A percentile compares a stretch with the other conserved stretches of the same genome.
Conservation (phyloP, 1,284 basidiomycete species). For the Golubevia pallescens region DNA sequence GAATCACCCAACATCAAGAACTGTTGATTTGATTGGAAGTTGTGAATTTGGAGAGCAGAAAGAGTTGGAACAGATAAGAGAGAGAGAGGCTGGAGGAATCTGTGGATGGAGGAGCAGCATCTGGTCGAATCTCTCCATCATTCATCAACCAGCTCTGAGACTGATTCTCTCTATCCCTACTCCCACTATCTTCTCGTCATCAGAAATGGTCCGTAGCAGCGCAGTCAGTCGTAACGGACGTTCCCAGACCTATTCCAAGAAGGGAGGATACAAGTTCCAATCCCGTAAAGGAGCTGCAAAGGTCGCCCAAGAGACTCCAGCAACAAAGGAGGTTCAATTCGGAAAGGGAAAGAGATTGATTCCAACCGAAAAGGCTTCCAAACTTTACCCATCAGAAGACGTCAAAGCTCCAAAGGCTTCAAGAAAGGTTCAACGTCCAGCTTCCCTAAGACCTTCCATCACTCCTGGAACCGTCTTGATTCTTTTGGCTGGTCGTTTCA, state of each 20-base stretch:
- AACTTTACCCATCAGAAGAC: conserved; percentile 64
- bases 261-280: neutral
- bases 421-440: conserved; percentile 53
- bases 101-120: no score
- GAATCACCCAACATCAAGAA: no score
- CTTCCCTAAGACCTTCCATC: conserved; percentile 78
- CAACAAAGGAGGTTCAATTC: conserved; percentile 44
- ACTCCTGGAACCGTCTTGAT: conserved; percentile 95
- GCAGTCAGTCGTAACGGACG: neutral
- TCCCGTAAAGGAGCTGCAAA: neutral
- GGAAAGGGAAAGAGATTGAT: conserved; percentile 57
- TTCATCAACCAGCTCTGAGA: no score
- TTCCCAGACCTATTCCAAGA: neutral
- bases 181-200: no score
- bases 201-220: no score
- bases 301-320: neutral
- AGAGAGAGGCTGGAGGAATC: no score
- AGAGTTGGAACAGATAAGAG: no score
- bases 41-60: no score
- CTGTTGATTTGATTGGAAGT: no score
- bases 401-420: conserved; percentile 49
- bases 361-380: conserved; percentile 53
- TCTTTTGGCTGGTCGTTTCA: conserved; percentile 95
- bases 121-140: no score
- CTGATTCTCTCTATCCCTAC: no score